Conservation (phyloP, 306 rosid species). For the Rosa rugosa region DNA sequence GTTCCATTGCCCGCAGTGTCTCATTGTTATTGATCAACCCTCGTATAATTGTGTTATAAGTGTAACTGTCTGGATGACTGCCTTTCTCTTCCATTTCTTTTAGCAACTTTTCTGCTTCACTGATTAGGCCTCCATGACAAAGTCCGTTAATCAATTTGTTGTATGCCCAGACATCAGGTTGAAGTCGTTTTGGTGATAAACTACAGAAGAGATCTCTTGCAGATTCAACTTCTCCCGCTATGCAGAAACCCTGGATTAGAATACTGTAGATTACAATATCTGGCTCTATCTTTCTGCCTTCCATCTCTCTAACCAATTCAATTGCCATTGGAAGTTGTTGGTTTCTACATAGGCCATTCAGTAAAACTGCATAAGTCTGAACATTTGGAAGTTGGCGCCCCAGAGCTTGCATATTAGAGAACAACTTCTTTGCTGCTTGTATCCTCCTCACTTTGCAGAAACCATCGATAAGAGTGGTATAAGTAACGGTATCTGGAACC, state of each 20-base stretch:
- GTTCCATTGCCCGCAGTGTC: not conserved
- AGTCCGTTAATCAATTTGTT: not conserved
- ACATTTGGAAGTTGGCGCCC: slow-evolving; percentile 2
- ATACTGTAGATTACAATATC: not conserved
- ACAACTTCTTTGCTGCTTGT: not conserved
- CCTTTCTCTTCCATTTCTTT: not conserved
- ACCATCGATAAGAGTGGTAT: not conserved
- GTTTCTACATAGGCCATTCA: not conserved
- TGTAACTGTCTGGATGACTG: not conserved
- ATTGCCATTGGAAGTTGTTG: not conserved
- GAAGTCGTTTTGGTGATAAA: not conserved
- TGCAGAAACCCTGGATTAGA: not conserved
- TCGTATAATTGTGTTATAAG: not conserved
- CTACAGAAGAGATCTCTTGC: not conserved
- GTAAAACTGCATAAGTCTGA: not conserved
- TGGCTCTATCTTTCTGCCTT: not conserved
- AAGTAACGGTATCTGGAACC: slow-evolving; percentile 1
- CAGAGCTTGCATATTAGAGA: not conserved
- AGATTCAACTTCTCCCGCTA: not conserved
- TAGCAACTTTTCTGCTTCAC: not conserved
- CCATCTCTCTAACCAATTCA: not conserved
- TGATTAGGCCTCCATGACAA: not conserved
- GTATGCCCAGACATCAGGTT: not conserved
- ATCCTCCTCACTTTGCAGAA: not conserved
- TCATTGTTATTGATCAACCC: not conserved